Base-by-base conservation (phyloP, 1,139 yeast species). In the Yamadazyma diddensiae region DNA sequence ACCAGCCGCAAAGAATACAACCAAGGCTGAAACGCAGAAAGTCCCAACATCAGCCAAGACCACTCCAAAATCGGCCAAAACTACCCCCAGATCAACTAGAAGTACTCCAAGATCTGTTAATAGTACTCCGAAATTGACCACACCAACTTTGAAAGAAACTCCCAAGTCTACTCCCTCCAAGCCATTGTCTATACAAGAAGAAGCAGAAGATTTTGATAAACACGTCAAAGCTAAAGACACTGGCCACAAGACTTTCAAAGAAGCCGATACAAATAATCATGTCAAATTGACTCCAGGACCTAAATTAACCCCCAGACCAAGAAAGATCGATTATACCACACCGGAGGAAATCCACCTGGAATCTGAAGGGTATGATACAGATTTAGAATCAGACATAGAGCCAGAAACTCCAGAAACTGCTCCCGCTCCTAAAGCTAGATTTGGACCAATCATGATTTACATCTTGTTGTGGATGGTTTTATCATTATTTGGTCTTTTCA, bases 401-500 rank as follows among this genome's bases (percentile, higher is more conserved):
- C n/a, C n/a, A n/a, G n/a, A n/a, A n/a, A n/a, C n/a, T n/a, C n/a
- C n/a, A n/a, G n/a, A n/a, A n/a, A n/a, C n/a, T n/a, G n/a, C n/a
- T n/a, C n/a, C n/a, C n/a, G n/a, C n/a, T n/a, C 19, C 3, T 10
- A 12, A 10, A 23, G 18, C 13, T 9, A 11, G 7, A 6, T 5
- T 4, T 29, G 15, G 3, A 15, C 18, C 42, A 16, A 24, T 42
- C 20, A 15, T 45, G 24, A 18, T 39, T 20, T 48, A 47, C 47
- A 29, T 57, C 19, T 14, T 45, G 7, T 30, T 57, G 3, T 66
- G 71, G 72, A 19, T 61, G 2, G 14, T 52, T 2, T 20, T 63
- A 9, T 51, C 62, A 3, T 36, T 50, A 1, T 26, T 41, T 5
- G 62, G 65, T 2, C 37, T 62, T 3, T 65, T 65, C 41, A 69